Evolutionary conservation across 2,329 filamentous ascomycete species (phyloP).

Genomic region (Exophiala oligosperma): DNA sequence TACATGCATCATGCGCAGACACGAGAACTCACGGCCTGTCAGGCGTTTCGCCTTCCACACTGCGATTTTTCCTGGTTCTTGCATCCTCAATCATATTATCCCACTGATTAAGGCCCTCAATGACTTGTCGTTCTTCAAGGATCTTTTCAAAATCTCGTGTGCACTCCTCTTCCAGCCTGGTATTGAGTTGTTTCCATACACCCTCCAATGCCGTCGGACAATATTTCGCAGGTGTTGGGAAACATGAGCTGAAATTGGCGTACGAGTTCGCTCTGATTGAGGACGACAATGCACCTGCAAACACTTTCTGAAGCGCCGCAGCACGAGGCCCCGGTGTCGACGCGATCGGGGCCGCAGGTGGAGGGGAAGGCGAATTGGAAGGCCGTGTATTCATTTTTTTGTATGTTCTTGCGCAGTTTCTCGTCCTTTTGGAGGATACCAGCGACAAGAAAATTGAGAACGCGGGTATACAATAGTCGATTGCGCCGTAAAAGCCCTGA

Average conservation of each 20-base stretch:
- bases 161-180: conserved; percentile 58
- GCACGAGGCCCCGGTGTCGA: conserved; percentile 61
- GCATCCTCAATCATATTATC: conserved; percentile 62
- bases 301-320: conserved; percentile 60
- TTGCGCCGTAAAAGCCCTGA: too few species aligned
- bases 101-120: conserved; percentile 60
- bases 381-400: conserved; percentile 14
- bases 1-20: neutral
- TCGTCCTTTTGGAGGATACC: too few species aligned
- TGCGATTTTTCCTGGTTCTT: conserved; percentile 50
- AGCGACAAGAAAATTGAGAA: too few species aligned
- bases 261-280: conserved; percentile 63
- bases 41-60: conserved; percentile 23
- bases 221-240: conserved; percentile 61
- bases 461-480: too few species aligned
- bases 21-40: conserved; percentile 18
- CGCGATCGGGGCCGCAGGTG: conserved; percentile 53
- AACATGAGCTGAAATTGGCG: conserved; percentile 63
- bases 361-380: conserved; percentile 51
- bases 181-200: conserved; percentile 59
- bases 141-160: conserved; percentile 63
- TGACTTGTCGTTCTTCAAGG: conserved; percentile 55
- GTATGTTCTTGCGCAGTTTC: neutral
- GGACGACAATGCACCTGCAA: conserved; percentile 58
- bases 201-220: conserved; percentile 57